Evolutionary conservation across 1,284 basidiomycete species (phyloP).

Genomic region (Microbotryomycetes sp.): DNA sequence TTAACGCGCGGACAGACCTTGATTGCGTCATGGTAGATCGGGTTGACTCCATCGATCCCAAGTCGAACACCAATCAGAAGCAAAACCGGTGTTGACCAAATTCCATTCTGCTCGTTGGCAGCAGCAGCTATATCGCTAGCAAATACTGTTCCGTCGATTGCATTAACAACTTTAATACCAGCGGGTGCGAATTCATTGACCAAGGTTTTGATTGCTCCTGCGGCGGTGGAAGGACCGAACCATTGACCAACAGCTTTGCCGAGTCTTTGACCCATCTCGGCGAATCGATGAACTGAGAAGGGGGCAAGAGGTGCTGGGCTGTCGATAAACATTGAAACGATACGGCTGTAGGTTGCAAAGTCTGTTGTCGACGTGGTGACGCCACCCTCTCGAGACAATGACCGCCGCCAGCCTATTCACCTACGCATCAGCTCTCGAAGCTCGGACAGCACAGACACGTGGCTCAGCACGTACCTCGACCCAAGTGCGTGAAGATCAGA

Average conservation of each 20-base stretch:
- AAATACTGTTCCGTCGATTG: conserved; percentile 76
- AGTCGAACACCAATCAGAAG: conserved; percentile 79
- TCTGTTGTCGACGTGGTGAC: background rate
- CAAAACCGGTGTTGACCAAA: conserved; percentile 80
- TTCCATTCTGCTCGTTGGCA: conserved; percentile 21
- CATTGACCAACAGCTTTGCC: conserved; percentile 95
- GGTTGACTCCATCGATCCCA: conserved; percentile 88
- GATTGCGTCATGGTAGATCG: conserved; percentile 87
- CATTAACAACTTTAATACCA: conserved; percentile 73
- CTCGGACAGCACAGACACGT: conserved; percentile 48
- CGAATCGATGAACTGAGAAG: conserved; percentile 95
- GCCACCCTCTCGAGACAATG: no score
- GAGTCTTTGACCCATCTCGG: conserved; percentile 75
- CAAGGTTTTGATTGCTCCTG: conserved; percentile 85
- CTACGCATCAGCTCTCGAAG: conserved; percentile 71
- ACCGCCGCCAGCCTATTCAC: no score
- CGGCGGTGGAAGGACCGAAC: conserved; percentile 96
- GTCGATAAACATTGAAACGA: conserved; percentile 92
- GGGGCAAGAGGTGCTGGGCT: conserved; percentile 80
- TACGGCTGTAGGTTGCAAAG: conserved; percentile 64
- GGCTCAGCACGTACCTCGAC: conserved; percentile 58
- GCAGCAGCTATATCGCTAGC: conserved; percentile 72
- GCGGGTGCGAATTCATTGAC: conserved; percentile 73
- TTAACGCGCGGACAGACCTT: conserved; percentile 56
- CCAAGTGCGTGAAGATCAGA: conserved; percentile 72